Evolutionary conservation across 345 rosid species (phyloP).

Genomic region (Eucalyptus fibrosa): DNA sequence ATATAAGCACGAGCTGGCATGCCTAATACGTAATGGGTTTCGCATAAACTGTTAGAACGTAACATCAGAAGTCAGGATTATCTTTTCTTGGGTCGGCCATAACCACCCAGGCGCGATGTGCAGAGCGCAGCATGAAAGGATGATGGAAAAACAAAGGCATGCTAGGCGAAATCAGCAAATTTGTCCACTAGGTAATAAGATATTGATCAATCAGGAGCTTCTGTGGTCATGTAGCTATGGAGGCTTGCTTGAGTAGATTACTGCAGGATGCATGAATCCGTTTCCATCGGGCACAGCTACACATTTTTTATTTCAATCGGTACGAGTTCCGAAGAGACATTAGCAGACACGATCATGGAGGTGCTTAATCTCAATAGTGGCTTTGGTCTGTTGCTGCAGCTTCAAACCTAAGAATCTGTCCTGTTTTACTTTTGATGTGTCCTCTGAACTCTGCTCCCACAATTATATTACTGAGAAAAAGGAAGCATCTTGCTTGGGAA

Average conservation of each 20-base stretch:
- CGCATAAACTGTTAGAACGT: constrained; percentile 5
- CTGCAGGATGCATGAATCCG: constrained; percentile 8
- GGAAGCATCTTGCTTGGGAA: constrained; percentile 10
- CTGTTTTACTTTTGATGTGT: not conserved
- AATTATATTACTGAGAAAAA: not conserved
- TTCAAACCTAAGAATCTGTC: constrained; percentile 1
- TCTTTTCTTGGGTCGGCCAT: not conserved
- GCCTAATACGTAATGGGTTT: not conserved
- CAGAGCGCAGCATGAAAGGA: not conserved
- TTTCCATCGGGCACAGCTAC: not conserved
- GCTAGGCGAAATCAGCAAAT: constrained; percentile 3
- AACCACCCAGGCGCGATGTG: not conserved
- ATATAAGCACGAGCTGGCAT: not conserved
- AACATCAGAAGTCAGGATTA: constrained; percentile 1
- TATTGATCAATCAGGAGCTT: not conserved
- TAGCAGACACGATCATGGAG: not conserved
- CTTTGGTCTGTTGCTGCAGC: not conserved
- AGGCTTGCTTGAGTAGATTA: not conserved
- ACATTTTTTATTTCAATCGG: not conserved
- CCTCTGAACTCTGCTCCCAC: not conserved
- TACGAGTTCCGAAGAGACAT: not conserved
- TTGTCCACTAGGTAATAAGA: not conserved
- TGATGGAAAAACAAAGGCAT: constrained; percentile 5
- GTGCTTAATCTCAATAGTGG: not conserved
- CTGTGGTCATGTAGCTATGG: not conserved